Base-by-base conservation (phyloP, 2,329 filamentous ascomycete species). In the Fusarium mangiferae region DNA sequence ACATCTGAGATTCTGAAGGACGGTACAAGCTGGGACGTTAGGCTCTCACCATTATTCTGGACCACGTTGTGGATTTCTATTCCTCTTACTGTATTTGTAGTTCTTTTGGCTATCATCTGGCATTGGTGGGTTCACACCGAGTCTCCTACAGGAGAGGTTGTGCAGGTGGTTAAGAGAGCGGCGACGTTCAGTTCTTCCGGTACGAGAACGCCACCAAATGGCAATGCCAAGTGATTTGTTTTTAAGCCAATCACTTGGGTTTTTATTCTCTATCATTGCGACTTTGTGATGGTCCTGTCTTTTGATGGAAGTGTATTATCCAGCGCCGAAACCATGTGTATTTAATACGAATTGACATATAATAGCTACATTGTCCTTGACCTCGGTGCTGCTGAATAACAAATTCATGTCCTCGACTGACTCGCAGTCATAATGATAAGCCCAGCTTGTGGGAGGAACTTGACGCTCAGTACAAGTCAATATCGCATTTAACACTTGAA, bases 401-500 rank as follows among this genome's bases (percentile, higher is more conserved):
- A n/a, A 18, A 41, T n/a, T 22, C 59, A 54, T 35, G n/a, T 49
- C 58, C 49, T 42, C 35, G 26, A n/a, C 55, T 49, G 70, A 24
- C 66, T 67, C 38, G 69, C 68, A 65, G 59, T 57, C 30, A 26
- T 38, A 54, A 57, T n/a, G 57, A 62, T 35, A 44, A 39, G 45
- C n/a, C 69, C 69, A 70, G 42, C 72, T 60, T 35, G 62, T 66
- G 70, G 62, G 48, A 44, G 58, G 54, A 26, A 30, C 14, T n/a
- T 18, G 10, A 22, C 17, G n/a, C 15, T n/a, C 38, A 44, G n/a
- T 28, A 15, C 18, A 26, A 36, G 18, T 36, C 18, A 26, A 36
- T 26, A 26, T 22, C 39, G 26, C 30, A 58, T 62, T 58, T 78
- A 88, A 77, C 87, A 88, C 22, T 78, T 83, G 72, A 88, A 87